These are phyloP conservation scores for Talaromyces trachyspermus DNA, from an alignment of 495 filamentous ascomycete species.

Conservation along the genomic window DNA sequence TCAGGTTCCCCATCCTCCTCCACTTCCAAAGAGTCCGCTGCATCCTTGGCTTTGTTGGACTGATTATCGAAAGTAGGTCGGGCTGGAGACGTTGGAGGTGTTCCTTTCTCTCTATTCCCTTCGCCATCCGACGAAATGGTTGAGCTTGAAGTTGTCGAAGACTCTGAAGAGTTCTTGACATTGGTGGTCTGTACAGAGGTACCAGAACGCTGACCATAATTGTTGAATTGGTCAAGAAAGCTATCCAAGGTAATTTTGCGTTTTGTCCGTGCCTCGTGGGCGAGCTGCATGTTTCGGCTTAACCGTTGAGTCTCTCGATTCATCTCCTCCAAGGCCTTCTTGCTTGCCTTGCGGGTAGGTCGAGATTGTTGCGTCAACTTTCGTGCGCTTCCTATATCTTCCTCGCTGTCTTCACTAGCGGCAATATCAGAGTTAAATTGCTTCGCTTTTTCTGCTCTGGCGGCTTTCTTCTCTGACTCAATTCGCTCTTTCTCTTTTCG, in stretches of 20 bases:
- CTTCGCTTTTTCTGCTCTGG: slow-evolving; percentile 26
- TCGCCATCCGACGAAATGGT: slow-evolving; percentile 45
- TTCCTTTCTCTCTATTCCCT: slow-evolving; percentile 31
- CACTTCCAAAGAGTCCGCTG: neutral
- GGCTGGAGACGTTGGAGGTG: slow-evolving; percentile 44
- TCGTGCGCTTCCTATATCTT: slow-evolving; percentile 49
- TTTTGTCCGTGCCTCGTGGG: slow-evolving; percentile 83
- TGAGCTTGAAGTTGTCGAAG: slow-evolving; percentile 35
- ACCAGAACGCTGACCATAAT: slow-evolving; percentile 5
- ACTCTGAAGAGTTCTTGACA: too few species aligned
- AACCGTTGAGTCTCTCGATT: slow-evolving; percentile 86
- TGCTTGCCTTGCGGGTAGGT: slow-evolving; percentile 80
- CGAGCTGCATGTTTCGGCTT: slow-evolving; percentile 79
- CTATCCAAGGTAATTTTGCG: slow-evolving; percentile 85
- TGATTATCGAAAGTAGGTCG: slow-evolving; percentile 15
- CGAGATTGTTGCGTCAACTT: slow-evolving; percentile 57
- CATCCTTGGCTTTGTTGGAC: slow-evolving; percentile 4
- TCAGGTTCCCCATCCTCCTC: slow-evolving; percentile 3
- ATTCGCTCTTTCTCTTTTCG: slow-evolving; percentile 56
- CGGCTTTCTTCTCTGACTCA: slow-evolving; percentile 47
- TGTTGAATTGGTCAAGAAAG: slow-evolving; percentile 67
- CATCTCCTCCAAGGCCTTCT: slow-evolving; percentile 96
- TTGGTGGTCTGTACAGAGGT: neutral
- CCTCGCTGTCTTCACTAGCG: slow-evolving; percentile 36
- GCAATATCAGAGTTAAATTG: slow-evolving; percentile 30